Evolutionary conservation across 2,329 filamentous ascomycete species (phyloP), one percentile per base, ranked within the genome.

Genomic region (Ceratocystis cubensis): DNA sequence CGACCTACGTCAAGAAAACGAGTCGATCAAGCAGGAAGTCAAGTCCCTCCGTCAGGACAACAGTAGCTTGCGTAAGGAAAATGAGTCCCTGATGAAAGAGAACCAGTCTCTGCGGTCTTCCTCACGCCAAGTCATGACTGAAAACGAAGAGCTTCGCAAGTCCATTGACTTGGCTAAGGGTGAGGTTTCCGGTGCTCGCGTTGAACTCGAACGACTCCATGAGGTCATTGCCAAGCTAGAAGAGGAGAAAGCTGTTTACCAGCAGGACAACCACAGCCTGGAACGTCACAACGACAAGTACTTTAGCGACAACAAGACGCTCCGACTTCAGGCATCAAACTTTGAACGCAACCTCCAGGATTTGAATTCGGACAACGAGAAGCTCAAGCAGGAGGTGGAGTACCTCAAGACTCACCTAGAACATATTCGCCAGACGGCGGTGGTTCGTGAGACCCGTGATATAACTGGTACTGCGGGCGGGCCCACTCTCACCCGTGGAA

Each of bases 231-330:
- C 76, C 37, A 71, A 70, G 25, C 70, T 81, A 15, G 71, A 75
- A 50, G 74, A 77, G 68, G 79, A 82, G 69, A 81, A 78, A 70
- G 72, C 72, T 1, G 72, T 77, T 7, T 73, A 82, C n/a, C 75
- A 76, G 46, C 75, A 81, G 69, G 81, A 83, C 70, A 81, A 82
- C 68, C 74, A 78, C 44, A 80, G 78, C 69, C 76, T 83, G 25
- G 80, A 81, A 64, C 79, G 78, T 46, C 79, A 82, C 71, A 83
- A 83, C 67, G 80, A 83, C 63, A 79, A 78, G 68, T 82, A 82
- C 70, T 82, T 80, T 70, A 78, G 75, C 66, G 80, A 82, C 71
- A 82, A 81, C 74, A 81, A 81, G 73, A 73, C 76, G 46, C 74
- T 81, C 5, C 74, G 75, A 20, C 75, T 76, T 17, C 78, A 83